Conservation (phyloP, 1,284 basidiomycete species). For the Puccinia horiana region DNA sequence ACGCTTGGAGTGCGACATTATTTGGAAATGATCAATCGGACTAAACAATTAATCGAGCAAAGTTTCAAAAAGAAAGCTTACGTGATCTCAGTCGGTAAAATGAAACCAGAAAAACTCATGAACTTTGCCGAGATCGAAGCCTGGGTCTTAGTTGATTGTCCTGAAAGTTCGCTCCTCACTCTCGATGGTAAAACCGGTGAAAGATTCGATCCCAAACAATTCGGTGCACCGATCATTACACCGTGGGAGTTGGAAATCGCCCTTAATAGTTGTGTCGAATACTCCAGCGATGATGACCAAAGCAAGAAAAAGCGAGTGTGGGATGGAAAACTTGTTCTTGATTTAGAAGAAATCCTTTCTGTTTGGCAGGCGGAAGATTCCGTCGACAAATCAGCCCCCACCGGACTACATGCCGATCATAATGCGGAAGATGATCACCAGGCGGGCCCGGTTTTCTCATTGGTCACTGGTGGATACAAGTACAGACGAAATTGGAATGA, state of each 20-base stretch:
- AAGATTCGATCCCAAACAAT: constrained; percentile 76
- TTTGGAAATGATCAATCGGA: constrained; percentile 74
- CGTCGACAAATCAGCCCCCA: constrained; percentile 46
- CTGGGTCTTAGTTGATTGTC: constrained; percentile 90
- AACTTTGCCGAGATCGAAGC: constrained; percentile 97
- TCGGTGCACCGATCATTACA: constrained; percentile 84
- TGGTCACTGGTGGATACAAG: constrained; percentile 49
- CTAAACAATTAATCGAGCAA: constrained; percentile 70
- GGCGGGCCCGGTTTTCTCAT: constrained; percentile 7
- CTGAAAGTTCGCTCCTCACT: constrained; percentile 79
- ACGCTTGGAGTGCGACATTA: constrained; percentile 91
- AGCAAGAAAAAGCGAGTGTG: constrained; percentile 61
- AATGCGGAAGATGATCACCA: constrained; percentile 38
- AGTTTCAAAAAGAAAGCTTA: constrained; percentile 70
- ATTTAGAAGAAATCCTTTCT: constrained; percentile 72
- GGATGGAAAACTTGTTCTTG: constrained; percentile 78
- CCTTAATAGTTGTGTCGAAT: constrained; percentile 66
- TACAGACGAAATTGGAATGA: constrained; percentile 42
- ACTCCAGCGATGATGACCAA: constrained; percentile 53
- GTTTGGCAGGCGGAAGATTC: constrained; percentile 55
- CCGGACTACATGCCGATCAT: not conserved
- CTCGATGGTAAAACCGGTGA: constrained; percentile 20
- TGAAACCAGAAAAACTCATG: constrained; percentile 90
- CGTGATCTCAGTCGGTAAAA: constrained; percentile 90
- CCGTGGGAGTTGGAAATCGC: constrained; percentile 89